phyloP scores from a whole-genome alignment of 2,329 filamentous ascomycete genomes.

The Albifimbria verrucaria region DNA sequence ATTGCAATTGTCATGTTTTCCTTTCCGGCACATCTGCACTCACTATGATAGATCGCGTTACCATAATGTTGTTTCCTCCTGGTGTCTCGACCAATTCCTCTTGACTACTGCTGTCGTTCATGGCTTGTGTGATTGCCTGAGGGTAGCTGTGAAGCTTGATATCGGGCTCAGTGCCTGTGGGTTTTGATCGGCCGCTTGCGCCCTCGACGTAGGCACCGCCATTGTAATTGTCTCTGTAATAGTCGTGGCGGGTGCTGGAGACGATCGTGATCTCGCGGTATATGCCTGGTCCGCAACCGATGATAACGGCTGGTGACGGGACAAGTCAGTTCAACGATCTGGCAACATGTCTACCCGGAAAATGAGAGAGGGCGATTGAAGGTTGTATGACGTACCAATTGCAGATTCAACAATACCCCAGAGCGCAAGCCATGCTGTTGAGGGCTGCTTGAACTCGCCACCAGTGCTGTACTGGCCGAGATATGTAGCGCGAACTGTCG shows the following conservation, averaged over 20 bases:
- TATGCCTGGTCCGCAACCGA: slow-evolving; percentile 9
- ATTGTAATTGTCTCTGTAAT: slow-evolving; percentile 4
- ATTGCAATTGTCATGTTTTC: too few species aligned
- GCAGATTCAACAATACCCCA: slow-evolving; percentile 10
- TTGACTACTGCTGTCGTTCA: slow-evolving; percentile 7
- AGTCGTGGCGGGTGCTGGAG: slow-evolving; percentile 2
- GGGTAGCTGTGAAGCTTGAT: slow-evolving; percentile 4
- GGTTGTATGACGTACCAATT: slow-evolving; percentile 5
- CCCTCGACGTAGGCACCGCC: neutral
- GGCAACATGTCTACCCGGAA: neutral
- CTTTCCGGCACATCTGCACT: neutral
- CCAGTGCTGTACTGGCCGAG: slow-evolving; percentile 4
- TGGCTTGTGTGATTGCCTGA: neutral
- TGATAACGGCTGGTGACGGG: slow-evolving; percentile 7
- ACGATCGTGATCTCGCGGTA: slow-evolving; percentile 8
- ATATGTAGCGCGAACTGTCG: slow-evolving; percentile 10
- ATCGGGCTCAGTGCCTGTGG: neutral
- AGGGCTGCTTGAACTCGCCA: slow-evolving; percentile 5
- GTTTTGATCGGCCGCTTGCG: neutral
- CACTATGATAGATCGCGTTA: slow-evolving; percentile 6
- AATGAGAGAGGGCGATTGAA: neutral
- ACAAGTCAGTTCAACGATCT: neutral
- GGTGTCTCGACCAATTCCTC: slow-evolving; percentile 6
- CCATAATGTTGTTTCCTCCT: slow-evolving; percentile 3
- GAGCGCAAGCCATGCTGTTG: slow-evolving; percentile 9